Evolutionary conservation across 2,329 filamentous ascomycete species (phyloP).

Genomic region (Fusarium cicatricum): DNA sequence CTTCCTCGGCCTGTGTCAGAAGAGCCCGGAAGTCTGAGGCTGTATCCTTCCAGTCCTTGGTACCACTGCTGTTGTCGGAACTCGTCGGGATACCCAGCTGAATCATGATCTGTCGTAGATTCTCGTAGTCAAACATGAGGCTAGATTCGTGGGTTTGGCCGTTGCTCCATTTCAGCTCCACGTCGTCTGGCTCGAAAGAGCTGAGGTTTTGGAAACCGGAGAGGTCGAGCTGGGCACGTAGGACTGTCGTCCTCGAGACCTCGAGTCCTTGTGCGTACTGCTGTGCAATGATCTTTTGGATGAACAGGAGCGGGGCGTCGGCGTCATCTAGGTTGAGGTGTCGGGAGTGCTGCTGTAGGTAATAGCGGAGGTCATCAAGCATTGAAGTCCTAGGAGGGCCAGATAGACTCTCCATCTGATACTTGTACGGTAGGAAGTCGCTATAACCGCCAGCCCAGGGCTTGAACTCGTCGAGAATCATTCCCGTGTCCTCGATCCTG

Average conservation of each 20-base stretch:
- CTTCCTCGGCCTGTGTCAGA: neutral
- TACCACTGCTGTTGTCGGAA: neutral
- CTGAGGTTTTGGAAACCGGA: neutral
- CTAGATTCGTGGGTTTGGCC: neutral
- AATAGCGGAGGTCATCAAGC: conserved; percentile 1
- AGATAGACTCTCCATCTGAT: neutral
- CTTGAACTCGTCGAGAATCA: neutral
- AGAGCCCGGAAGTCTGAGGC: neutral
- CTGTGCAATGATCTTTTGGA: neutral
- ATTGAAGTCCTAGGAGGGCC: neutral
- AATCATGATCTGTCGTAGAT: neutral
- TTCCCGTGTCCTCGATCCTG: neutral
- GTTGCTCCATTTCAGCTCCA: neutral
- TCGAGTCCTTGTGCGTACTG: neutral
- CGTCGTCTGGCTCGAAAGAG: neutral
- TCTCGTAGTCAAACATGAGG: neutral
- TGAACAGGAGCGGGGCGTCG: neutral
- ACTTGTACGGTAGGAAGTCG: neutral
- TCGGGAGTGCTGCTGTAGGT: neutral
- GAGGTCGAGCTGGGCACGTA: neutral
- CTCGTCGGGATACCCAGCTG: neutral
- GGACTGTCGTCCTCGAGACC: neutral
- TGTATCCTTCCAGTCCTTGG: neutral
- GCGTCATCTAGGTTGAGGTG: neutral
- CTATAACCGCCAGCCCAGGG: neutral